Conservation (phyloP, 2,329 filamentous ascomycete genomes). For the Colletotrichum tamarilloi region DNA sequence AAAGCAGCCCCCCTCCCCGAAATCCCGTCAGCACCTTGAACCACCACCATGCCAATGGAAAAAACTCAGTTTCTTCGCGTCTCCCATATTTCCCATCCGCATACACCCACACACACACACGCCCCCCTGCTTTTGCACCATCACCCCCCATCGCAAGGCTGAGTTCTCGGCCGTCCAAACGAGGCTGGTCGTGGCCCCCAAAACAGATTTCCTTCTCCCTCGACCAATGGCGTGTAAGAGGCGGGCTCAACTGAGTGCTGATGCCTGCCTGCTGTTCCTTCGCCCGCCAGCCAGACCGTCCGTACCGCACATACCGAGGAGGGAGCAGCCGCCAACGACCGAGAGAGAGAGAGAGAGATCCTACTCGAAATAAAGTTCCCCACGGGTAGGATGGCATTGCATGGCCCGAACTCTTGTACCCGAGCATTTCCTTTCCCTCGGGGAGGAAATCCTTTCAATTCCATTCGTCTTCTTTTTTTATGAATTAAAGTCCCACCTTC, state of each 20-base stretch:
- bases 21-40: slow-evolving; percentile 13
- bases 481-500: too few relatives aligned
- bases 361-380: slow-evolving; percentile 20
- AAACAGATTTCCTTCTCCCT: not conserved
- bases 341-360: not conserved
- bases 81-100: not conserved
- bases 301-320: not conserved
- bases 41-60: not conserved
- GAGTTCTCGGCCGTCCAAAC: not conserved
- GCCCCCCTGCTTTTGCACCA: not conserved
- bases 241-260: not conserved
- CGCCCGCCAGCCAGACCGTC: too few relatives aligned
- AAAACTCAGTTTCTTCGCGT: not conserved
- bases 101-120: too few relatives aligned
- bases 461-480: not conserved
- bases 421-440: not conserved
- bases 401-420: not conserved
- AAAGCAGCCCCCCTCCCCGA: not conserved
- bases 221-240: slow-evolving; percentile 35
- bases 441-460: not conserved
- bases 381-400: not conserved
- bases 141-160: not conserved
- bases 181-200: slow-evolving; percentile 19
- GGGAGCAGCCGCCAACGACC: not conserved
- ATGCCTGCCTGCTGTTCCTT: not conserved